Conservation (phyloP, 2,329 filamentous ascomycete genomes). For the Juglanconis oblonga region DNA sequence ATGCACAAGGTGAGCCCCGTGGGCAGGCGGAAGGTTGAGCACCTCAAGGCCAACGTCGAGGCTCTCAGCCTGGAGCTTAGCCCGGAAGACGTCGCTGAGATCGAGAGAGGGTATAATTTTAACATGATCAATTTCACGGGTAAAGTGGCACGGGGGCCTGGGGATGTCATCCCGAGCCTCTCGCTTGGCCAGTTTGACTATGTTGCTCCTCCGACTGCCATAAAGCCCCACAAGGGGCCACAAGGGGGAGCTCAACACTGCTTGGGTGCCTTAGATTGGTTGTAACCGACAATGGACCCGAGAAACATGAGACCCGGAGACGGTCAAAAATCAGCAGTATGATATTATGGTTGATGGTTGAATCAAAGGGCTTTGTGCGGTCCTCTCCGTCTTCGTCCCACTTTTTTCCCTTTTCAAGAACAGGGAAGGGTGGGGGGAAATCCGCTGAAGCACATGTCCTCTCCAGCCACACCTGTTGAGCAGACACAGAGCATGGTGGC, state of each 20-base stretch:
- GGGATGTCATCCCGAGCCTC: slow-evolving; percentile 41
- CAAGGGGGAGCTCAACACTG: background rate
- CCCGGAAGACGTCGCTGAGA: slow-evolving; percentile 60
- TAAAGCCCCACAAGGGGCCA: slow-evolving; percentile 5
- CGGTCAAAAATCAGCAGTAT: too few species aligned
- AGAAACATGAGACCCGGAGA: too few species aligned
- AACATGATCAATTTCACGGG: slow-evolving; percentile 53
- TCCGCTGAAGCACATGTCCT: background rate
- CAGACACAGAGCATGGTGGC: background rate
- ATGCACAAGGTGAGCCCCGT: slow-evolving; percentile 60
- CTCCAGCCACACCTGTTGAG: background rate
- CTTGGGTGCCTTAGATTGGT: background rate
- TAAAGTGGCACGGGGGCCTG: slow-evolving; percentile 33
- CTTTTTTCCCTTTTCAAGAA: too few species aligned
- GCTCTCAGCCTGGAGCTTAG: slow-evolving; percentile 60
- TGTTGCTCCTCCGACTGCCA: slow-evolving; percentile 33
- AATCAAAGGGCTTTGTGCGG: too few species aligned
- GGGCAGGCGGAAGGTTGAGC: slow-evolving; percentile 66
- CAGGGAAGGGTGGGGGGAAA: too few species aligned
- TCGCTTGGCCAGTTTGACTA: slow-evolving; percentile 52
- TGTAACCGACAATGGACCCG: too few species aligned
- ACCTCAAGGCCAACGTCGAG: slow-evolving; percentile 68
- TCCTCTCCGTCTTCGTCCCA: too few species aligned
- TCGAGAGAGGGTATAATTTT: slow-evolving; percentile 61
- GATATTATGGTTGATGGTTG: too few species aligned